Conservation (phyloP, 257 asterid genomes). For the Hygrophila difformis region DNA sequence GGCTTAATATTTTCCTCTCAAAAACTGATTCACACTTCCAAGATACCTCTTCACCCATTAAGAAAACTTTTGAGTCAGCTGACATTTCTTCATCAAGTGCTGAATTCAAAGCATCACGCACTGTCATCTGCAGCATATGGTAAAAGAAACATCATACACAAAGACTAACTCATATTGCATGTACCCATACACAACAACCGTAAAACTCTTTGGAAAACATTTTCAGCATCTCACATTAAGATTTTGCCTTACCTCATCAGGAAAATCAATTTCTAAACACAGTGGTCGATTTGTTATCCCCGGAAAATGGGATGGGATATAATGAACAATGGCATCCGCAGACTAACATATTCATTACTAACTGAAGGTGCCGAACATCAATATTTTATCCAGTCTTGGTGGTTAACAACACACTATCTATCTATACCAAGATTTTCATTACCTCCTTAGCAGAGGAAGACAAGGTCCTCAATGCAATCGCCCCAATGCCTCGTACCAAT, state of each 20-base stretch:
- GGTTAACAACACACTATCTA: constrained; percentile 1
- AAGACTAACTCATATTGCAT: constrained; percentile 6
- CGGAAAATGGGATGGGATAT: too few species aligned
- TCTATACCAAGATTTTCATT: constrained; percentile 4
- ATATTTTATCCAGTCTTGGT: too few species aligned
- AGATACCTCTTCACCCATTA: constrained; percentile 95
- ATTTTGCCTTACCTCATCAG: too few species aligned
- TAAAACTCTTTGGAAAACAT: too few species aligned
- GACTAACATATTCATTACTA: too few species aligned
- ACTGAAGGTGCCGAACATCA: too few species aligned
- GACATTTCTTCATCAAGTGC: constrained; percentile 97
- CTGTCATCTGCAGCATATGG: constrained; percentile 59
- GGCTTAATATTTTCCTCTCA: not conserved
- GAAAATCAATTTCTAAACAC: too few species aligned
- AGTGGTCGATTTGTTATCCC: too few species aligned
- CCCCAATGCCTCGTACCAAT: constrained; percentile 51
- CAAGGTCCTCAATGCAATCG: constrained; percentile 46
- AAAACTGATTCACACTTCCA: constrained; percentile 10
- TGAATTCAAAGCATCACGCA: constrained; percentile 88
- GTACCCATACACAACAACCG: not conserved
- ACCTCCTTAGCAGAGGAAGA: constrained; percentile 71
- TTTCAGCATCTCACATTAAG: too few species aligned
- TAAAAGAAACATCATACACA: constrained; percentile 4
- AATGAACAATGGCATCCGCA: too few species aligned
- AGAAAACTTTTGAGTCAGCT: constrained; percentile 83